phyloP scores from a whole-genome alignment of 768 basidiomycete species.

The Boletellus sp. region DNA sequence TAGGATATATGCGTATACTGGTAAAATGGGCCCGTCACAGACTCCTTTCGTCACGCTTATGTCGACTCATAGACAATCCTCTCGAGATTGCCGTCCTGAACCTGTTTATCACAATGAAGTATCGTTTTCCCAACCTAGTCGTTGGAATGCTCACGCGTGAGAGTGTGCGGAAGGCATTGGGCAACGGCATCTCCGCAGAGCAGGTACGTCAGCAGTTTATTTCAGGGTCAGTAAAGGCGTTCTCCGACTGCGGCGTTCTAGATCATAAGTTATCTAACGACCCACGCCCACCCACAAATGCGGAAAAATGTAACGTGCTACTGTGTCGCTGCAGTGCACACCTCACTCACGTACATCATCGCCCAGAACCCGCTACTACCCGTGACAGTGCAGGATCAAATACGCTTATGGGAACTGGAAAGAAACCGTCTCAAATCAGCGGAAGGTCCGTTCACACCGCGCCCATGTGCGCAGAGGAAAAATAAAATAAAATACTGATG shows the following conservation, averaged over 20 bases:
- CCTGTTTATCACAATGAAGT: constrained; percentile 87
- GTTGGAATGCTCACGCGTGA: constrained; percentile 94
- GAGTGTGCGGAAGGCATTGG: constrained; percentile 90
- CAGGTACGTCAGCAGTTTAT: constrained; percentile 56
- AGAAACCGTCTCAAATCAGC: constrained; percentile 84
- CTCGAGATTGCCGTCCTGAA: constrained; percentile 95
- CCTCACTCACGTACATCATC: constrained; percentile 16
- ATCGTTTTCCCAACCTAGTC: constrained; percentile 95
- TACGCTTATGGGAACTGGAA: constrained; percentile 96
- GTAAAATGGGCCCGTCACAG: constrained; percentile 38
- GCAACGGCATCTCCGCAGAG: constrained; percentile 93
- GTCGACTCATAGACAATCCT: constrained; percentile 69
- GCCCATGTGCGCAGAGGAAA: constrained; percentile 5
- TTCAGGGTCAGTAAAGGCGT: constrained; percentile 7
- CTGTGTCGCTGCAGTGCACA: neutral
- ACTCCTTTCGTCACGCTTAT: constrained; percentile 10
- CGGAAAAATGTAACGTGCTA: constrained; percentile 68
- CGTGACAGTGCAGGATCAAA: constrained; percentile 97
- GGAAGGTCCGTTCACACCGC: constrained; percentile 58
- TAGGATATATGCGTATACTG: constrained; percentile 96
- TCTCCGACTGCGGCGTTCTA: constrained; percentile 33
- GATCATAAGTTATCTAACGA: constrained; percentile 94
- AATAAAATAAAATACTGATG: constrained; percentile 10
- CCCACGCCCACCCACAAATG: constrained; percentile 98
- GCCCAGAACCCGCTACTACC: constrained; percentile 85